Conservation (phyloP, 495 filamentous ascomycete genomes). For the Pyrenula aspistea region DNA sequence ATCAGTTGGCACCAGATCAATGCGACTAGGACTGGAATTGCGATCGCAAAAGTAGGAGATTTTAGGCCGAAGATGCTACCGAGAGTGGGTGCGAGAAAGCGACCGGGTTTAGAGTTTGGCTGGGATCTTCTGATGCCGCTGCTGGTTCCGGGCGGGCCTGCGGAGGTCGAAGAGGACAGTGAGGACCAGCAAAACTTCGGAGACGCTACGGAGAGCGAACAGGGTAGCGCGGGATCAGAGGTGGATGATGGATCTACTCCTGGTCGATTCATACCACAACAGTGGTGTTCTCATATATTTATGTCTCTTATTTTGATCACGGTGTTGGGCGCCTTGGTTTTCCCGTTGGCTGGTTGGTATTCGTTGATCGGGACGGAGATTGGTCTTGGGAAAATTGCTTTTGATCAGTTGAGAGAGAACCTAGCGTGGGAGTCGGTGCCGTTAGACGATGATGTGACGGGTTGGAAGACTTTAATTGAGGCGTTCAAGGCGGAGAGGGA, state of each 20-base stretch:
- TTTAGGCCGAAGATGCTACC: neutral
- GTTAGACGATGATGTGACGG: conserved; percentile 11
- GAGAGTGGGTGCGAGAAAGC: neutral
- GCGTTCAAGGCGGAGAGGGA: neutral
- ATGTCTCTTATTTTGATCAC: too few relatives aligned
- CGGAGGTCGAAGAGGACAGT: neutral
- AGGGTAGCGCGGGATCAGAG: neutral
- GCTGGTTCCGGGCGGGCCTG: neutral
- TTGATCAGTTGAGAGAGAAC: neutral
- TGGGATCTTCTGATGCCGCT: neutral
- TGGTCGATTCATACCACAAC: neutral
- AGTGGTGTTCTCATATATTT: too few relatives aligned
- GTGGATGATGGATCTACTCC: neutral
- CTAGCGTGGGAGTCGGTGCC: conserved; percentile 1
- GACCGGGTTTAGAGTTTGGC: neutral
- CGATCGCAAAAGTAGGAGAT: neutral
- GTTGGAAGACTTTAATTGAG: neutral
- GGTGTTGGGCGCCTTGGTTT: neutral
- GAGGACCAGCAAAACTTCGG: neutral
- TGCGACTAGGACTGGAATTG: too few relatives aligned
- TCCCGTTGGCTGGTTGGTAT: neutral
- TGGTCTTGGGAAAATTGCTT: neutral
- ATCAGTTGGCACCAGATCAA: neutral
- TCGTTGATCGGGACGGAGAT: neutral
- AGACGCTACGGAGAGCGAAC: neutral